Base-by-base conservation (phyloP, 2,329 filamentous ascomycete species). In the Orbilia javanica region DNA sequence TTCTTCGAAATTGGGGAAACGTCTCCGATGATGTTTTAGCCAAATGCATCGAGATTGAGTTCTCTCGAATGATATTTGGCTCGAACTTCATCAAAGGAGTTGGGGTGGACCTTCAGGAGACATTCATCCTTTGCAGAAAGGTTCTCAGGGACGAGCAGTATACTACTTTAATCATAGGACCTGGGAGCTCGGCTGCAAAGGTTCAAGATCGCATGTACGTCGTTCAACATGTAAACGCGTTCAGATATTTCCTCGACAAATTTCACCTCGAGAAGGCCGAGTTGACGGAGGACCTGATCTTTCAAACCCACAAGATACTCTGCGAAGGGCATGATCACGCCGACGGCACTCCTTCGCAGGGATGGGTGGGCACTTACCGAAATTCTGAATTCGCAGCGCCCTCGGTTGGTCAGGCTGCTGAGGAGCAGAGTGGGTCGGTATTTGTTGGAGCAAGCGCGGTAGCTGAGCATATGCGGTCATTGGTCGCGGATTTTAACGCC, bases 341-440 rank as follows among this genome's bases (percentile, higher is more conserved):
- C 18, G 72, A 76, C 7, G 72, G 57, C n/a, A 65, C 34, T 1
- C 27, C 65, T 8, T 76, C 65, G 72, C 31, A 65, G 4, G 18
- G 50, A 7, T 76, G 55, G 65, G 72, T 48, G 15, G 72, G 72
- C 15, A 39, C 22, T 36, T 76, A 76, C 27, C 55, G 65, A 3
- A 57, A 55, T 15, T 70, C 18, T 36, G 67, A 82, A 11, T 79
- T 82, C 7, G 70, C 71, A 0, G 80, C 79, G 0, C 69, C 79
- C 5, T 46, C 34, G 0, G 7, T 52, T 0, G 53, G 42, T n/a
- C 36, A 44, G 10, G 11, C 27, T 4, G 22, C 31, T 0, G 44
- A 42, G 4, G 64, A 75, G 25, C 25, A 44, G 6, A 74, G 44
- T 7, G 63, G 77, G 7, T 79, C 73, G 0, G 50, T 69, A 4